Evolutionary conservation across 1,284 basidiomycete genomes (phyloP).

Genomic region (Pseudozyma sp.): DNA sequence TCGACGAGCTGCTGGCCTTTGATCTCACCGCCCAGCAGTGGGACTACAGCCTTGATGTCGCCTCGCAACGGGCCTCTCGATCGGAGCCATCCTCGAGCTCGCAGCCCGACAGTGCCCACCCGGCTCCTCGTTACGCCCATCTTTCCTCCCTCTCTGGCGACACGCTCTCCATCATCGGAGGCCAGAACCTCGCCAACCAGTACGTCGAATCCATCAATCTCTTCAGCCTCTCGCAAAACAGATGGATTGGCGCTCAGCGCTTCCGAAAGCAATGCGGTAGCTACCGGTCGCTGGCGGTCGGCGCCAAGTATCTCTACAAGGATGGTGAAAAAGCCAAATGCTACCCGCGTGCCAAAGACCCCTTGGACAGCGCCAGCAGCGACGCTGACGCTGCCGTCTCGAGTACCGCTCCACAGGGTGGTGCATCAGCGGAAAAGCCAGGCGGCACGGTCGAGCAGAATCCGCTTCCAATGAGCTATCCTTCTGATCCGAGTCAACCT

Average conservation of each 20-base stretch:
- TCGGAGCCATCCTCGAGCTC: constrained; percentile 15
- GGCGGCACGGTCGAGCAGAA: constrained; percentile 41
- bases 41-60: constrained; percentile 49
- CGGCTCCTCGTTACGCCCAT: constrained; percentile 61
- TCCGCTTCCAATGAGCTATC: constrained; percentile 46
- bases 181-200: constrained; percentile 78
- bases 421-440: background rate
- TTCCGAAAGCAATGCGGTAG: constrained; percentile 61
- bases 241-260: constrained; percentile 49
- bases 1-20: constrained; percentile 61
- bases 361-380: constrained; percentile 13
- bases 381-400: background rate
- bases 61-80: constrained; percentile 8
- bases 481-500: constrained; percentile 11
- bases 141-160: constrained; percentile 56
- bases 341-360: constrained; percentile 51
- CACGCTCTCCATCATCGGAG: constrained; percentile 87
- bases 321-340: constrained; percentile 53
- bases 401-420: constrained; percentile 4
- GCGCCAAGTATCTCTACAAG: constrained; percentile 33
- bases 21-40: constrained; percentile 56
- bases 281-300: constrained; percentile 59
- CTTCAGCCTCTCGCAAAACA: constrained; percentile 49
- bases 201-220: constrained; percentile 69
- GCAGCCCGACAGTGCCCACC: constrained; percentile 18